Percentiles rank a stretch among this genome's conserved stretches.
Conservation (phyloP, 1,139 yeast species). For the Candida sojae region DNA sequence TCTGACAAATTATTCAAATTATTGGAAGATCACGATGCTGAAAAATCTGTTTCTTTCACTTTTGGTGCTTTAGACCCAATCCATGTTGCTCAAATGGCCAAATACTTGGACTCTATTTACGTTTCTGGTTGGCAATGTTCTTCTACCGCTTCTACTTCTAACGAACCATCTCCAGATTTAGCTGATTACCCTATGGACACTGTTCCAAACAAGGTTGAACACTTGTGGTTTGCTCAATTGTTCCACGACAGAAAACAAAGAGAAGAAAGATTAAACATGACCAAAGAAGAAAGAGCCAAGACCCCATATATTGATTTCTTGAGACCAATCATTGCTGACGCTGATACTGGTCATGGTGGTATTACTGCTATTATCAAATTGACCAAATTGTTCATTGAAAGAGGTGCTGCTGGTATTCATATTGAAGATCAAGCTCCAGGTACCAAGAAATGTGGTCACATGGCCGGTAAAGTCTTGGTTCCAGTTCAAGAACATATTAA, state of each 20-base stretch:
- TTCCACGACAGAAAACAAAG: slow-evolving; percentile 98
- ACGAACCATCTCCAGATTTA: slow-evolving; percentile 97
- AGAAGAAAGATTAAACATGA: slow-evolving; percentile 69
- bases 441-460: slow-evolving; percentile 96
- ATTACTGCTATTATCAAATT: slow-evolving; percentile 93
- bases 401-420: slow-evolving; percentile 99
- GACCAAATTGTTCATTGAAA: slow-evolving; percentile 94
- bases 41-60: slow-evolving; percentile 81
- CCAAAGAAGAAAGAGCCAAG: slow-evolving; percentile 66
- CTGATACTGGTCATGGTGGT: slow-evolving; percentile 99
- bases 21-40: slow-evolving; percentile 69
- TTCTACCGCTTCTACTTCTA: slow-evolving; percentile 94
- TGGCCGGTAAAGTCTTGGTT: slow-evolving; percentile 98
- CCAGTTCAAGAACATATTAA: slow-evolving; percentile 97
- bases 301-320: slow-evolving; percentile 74
- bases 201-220: slow-evolving; percentile 97
- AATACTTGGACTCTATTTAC: slow-evolving; percentile 87
- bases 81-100: slow-evolving; percentile 95
- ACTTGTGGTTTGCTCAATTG: slow-evolving; percentile 92
- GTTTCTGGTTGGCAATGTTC: slow-evolving; percentile 99
- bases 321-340: slow-evolving; percentile 96
- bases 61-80: slow-evolving; percentile 97
- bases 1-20: slow-evolving; percentile 78
- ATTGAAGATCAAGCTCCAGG: slow-evolving; percentile 99
- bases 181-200: slow-evolving; percentile 99